These are phyloP conservation scores for Acacia crassicarpa DNA, from an alignment of 306 rosid genomes.

Conservation along the genomic window DNA sequence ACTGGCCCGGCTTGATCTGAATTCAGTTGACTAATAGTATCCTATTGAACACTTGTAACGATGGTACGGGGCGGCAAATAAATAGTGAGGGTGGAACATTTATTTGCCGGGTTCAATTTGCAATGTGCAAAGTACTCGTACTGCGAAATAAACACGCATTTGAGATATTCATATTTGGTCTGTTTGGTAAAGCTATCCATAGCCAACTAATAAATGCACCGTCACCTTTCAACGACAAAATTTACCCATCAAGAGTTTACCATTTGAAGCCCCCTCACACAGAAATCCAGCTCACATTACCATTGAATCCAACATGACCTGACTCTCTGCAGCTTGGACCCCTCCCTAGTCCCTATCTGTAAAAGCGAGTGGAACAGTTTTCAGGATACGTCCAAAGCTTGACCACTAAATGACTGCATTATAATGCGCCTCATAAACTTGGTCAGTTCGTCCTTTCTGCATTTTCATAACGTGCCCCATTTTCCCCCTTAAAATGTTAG, in stretches of 20 bases:
- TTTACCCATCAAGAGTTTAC: neutral
- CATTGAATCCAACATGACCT: conserved; percentile 10
- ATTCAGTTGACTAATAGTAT: neutral
- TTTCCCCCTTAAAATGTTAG: neutral
- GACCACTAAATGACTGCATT: no score
- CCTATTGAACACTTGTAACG: neutral
- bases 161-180: neutral
- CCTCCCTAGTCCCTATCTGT: neutral
- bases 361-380: neutral
- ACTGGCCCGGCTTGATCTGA: neutral
- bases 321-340: conserved; percentile 6
- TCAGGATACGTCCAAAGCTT: neutral
- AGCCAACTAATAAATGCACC: neutral
- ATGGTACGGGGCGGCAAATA: neutral
- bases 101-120: neutral
- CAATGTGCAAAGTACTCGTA: neutral
- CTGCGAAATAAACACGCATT: neutral
- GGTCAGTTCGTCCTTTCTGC: neutral
- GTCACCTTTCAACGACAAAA: neutral
- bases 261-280: neutral
- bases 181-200: no score
- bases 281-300: conserved; percentile 21
- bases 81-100: neutral
- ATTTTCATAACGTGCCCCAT: neutral
- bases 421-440: neutral